Base-by-base conservation (phyloP, 169 alveolate genomes). In the Eimeria sp. region DNA sequence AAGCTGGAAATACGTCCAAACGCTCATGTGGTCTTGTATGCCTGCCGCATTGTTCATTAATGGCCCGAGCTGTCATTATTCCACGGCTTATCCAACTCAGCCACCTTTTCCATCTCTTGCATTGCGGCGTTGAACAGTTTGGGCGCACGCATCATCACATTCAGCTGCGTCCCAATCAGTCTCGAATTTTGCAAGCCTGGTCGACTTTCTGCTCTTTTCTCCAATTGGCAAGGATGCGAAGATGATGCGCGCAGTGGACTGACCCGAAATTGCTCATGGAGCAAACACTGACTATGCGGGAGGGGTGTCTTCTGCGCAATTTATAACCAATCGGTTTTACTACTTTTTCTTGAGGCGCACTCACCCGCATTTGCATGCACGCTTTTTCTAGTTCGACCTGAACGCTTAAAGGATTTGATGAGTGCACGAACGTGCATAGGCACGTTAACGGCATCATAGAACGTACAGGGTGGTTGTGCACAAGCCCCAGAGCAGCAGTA, bases 251-350 rank as follows among this genome's bases (percentile, higher is more conserved):
- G 87, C 87, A 49, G 65, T 43, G 61, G 40, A 49, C 45, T 76
- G 20, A 76, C 87, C 87, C 87, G 47, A 49, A 22, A n/a, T 20
- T 45, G 87, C 87, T 76, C 87, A 76, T 3, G 47, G 87, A 76
- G 87, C 87, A 76, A 76, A 76, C 87, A 76, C 22, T 76, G 87
- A 76, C 34, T 70, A 70, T 70, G 80, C 80, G 80, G 80, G 80
- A 76, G 87, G 34, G 87, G 61, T 76, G 63, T 76, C 34, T 47
- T 76, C 43, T 49, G 87, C 57, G 45, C 87, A 47, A 10, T n/a
- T 45, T 76, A 47, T 63, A 75, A 75, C 54, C 61, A 75, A 76
- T 76, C 87, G 87, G 87, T 45, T 76, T 76, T 47, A 45, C 65
- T 76, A 6, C 61, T 76, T 76, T 45, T 25, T 76, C 87, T 76